These are phyloP conservation scores for Vitis hybrid DNA, from an alignment of 177 flowering plant genomes.

Conservation along the genomic window DNA sequence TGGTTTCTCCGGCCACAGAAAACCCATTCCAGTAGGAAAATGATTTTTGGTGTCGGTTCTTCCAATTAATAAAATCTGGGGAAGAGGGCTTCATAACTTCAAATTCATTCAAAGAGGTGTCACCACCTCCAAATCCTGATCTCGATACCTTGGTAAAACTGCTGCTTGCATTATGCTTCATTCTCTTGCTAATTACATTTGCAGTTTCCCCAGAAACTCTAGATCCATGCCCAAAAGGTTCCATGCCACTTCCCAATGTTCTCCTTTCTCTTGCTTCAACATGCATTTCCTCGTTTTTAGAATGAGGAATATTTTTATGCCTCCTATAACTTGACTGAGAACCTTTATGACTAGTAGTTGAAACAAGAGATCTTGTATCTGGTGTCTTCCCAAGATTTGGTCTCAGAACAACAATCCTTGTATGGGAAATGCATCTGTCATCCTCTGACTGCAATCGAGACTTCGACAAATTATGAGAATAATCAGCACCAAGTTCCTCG, in stretches of 20 bases:
- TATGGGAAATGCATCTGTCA: not conserved
- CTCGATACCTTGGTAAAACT: constrained; percentile 1
- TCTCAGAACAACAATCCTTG: constrained; percentile 19
- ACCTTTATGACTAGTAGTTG: constrained; percentile 1
- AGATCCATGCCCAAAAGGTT: constrained; percentile 7
- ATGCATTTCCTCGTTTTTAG: not conserved
- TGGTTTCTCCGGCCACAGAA: constrained; percentile 9
- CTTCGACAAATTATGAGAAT: not conserved
- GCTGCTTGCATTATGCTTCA: not conserved
- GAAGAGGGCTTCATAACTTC: not conserved
- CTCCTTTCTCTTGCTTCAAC: constrained; percentile 10
- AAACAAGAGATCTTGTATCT: not conserved
- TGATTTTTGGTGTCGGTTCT: not conserved
- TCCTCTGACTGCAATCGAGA: not conserved
- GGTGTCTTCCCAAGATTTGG: constrained; percentile 9
- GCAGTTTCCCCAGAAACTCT: constrained; percentile 5
- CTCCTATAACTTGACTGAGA: constrained; percentile 10
- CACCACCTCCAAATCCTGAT: constrained; percentile 1
- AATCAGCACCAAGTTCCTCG: constrained; percentile 3
- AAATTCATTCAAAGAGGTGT: not conserved
- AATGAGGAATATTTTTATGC: constrained; percentile 5
- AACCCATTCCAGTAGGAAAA: constrained; percentile 5
- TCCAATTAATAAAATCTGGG: not conserved
- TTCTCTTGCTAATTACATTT: not conserved
- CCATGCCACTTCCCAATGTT: constrained; percentile 2